These are phyloP conservation scores for Neurospora crassa DNA, from an alignment of 2,329 filamentous ascomycete species.

Conservation along the genomic window DNA sequence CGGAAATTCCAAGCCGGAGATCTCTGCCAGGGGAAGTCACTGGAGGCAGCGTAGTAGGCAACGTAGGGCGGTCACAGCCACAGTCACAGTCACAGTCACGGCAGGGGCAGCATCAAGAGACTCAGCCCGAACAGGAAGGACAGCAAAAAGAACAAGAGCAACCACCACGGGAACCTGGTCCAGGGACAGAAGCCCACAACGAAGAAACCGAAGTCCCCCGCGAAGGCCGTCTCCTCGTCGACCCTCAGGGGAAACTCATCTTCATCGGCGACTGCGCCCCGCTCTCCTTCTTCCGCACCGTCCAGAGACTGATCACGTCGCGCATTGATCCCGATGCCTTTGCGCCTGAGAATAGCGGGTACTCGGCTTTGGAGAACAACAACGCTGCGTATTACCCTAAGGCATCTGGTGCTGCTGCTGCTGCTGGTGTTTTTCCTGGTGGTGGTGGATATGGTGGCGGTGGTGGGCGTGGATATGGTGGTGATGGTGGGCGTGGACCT, in stretches of 20 bases:
- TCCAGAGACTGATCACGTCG: constrained; percentile 40
- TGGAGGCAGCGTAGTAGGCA: neutral
- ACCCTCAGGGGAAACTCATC: constrained; percentile 43
- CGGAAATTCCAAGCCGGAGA: neutral
- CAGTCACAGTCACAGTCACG: neutral
- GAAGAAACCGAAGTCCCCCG: constrained; percentile 46
- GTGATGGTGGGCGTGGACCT: neutral
- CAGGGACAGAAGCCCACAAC: constrained; percentile 11
- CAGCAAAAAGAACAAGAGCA: neutral
- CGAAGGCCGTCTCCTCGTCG: constrained; percentile 41
- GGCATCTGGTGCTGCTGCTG: neutral
- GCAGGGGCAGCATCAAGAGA: neutral
- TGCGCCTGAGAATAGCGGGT: constrained; percentile 39
- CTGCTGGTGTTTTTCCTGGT: neutral
- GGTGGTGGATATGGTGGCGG: neutral
- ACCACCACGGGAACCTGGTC: constrained; percentile 1
- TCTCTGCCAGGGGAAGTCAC: neutral
- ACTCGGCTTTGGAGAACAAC: constrained; percentile 39
- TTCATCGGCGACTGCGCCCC: constrained; percentile 49
- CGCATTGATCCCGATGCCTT: constrained; percentile 40
- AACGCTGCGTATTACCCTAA: constrained; percentile 9
- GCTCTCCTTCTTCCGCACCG: constrained; percentile 45
- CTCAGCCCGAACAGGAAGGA: neutral
- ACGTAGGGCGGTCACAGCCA: neutral
- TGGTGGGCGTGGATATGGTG: no score